Evolutionary conservation across 225 moss, liverwort and hornwort genomes (phyloP).

Genomic region (Bryum argenteum): DNA sequence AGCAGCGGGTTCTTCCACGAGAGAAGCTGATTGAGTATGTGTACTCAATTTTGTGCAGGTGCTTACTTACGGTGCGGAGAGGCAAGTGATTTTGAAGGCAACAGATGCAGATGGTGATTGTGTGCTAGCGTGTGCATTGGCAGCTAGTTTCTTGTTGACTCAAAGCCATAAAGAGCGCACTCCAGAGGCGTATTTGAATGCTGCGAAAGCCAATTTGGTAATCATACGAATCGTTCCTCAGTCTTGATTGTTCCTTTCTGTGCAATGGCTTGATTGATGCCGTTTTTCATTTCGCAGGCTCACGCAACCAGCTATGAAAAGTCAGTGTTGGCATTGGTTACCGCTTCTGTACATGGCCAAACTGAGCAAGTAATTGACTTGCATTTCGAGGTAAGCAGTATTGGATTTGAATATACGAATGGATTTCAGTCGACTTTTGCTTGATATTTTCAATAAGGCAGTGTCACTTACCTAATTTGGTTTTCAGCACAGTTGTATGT

Average conservation of each 20-base stretch:
- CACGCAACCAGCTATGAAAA: slow-evolving; percentile 67
- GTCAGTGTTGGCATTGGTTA: slow-evolving; percentile 59
- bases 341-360: slow-evolving; percentile 55
- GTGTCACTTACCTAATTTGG: too few relatives aligned
- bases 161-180: slow-evolving; percentile 34
- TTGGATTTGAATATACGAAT: not conserved
- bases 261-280: slow-evolving; percentile 23
- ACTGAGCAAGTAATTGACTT: slow-evolving; percentile 49
- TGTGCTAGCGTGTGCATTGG: slow-evolving; percentile 79
- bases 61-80: slow-evolving; percentile 66
- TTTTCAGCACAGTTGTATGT: too few relatives aligned
- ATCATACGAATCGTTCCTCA: not conserved
- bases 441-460: too few relatives aligned
- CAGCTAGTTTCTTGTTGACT: slow-evolving; percentile 57
- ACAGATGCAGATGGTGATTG: slow-evolving; percentile 67
- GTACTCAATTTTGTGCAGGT: slow-evolving; percentile 43
- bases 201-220: slow-evolving; percentile 76
- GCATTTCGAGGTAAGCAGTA: slow-evolving; percentile 59
- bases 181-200: slow-evolving; percentile 48
- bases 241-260: slow-evolving; percentile 11
- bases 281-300: slow-evolving; percentile 44
- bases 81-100: slow-evolving; percentile 65
- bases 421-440: too few relatives aligned
- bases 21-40: slow-evolving; percentile 13
- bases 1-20: too few relatives aligned